These are phyloP conservation scores for Botrytis squamosa DNA, from an alignment of 2,329 filamentous ascomycete genomes.

Conservation along the genomic window DNA sequence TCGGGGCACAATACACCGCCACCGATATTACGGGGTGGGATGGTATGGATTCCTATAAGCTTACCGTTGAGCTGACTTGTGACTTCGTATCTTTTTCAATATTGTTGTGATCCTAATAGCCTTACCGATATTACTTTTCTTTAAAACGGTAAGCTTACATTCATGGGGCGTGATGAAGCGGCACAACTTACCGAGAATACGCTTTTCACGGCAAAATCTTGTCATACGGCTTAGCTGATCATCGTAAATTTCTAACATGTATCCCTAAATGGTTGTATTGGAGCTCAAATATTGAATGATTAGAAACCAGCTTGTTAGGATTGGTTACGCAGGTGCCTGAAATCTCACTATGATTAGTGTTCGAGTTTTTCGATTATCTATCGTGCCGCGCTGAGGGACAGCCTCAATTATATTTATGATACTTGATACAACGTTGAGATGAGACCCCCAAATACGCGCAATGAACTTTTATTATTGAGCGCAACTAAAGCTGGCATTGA, in stretches of 20 bases:
- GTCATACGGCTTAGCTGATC: not conserved
- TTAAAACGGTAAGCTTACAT: slow-evolving; percentile 1
- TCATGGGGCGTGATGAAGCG: not conserved
- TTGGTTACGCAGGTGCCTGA: not conserved
- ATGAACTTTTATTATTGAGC: not conserved
- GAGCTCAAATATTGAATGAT: not conserved
- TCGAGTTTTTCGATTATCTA: not conserved
- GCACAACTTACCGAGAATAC: not conserved
- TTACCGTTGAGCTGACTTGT: not conserved
- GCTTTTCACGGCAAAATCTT: not conserved
- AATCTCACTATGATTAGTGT: not conserved
- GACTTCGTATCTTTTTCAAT: not conserved
- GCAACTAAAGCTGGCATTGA: not conserved
- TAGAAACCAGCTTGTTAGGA: not conserved
- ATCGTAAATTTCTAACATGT: not conserved
- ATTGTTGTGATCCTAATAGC: not conserved
- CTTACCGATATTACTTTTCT: not conserved
- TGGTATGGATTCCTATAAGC: not conserved
- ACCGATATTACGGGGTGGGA: not conserved
- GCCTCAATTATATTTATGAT: not conserved
- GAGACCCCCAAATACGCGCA: not conserved
- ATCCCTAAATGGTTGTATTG: not conserved
- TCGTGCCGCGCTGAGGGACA: not conserved
- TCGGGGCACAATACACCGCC: not conserved
- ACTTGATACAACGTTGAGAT: not conserved